Percentiles rank a stretch among this genome's conserved stretches.
These are phyloP conservation scores for Coprinopsis strossmayeri DNA, from an alignment of 768 basidiomycete genomes.

Conservation along the genomic window DNA sequence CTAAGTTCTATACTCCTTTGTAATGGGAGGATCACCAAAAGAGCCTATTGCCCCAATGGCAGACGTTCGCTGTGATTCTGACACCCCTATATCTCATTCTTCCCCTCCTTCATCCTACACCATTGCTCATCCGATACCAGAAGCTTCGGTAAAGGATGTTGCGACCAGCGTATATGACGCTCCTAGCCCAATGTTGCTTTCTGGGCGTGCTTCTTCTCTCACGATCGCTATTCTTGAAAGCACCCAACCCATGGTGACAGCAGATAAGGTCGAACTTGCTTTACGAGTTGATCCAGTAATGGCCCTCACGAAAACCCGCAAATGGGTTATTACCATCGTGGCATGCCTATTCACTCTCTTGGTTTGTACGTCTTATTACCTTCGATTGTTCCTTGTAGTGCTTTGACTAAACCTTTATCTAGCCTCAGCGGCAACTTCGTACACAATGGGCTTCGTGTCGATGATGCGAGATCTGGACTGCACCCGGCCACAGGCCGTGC, in stretches of 20 bases:
- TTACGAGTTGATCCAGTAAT: not conserved
- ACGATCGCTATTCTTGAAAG: not conserved
- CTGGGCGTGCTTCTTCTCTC: not conserved
- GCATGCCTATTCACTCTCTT: constrained; percentile 43
- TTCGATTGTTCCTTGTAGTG: not conserved
- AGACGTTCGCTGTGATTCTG: too few relatives aligned
- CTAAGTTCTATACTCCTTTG: too few relatives aligned
- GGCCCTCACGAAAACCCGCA: constrained; percentile 13
- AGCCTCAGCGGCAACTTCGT: constrained; percentile 50
- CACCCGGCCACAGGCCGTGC: constrained; percentile 36
- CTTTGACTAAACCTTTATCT: constrained; percentile 1
- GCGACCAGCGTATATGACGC: too few relatives aligned
- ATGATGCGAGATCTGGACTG: constrained; percentile 49
- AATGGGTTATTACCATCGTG: constrained; percentile 40
- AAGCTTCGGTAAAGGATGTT: not conserved
- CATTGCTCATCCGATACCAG: not conserved
- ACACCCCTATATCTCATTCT: not conserved
- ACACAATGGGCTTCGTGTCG: constrained; percentile 46
- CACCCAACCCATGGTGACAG: not conserved
- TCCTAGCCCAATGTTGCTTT: too few relatives aligned
- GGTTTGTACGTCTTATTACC: constrained; percentile 33
- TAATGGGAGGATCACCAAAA: too few relatives aligned
- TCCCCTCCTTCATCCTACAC: not conserved
- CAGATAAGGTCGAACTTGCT: too few relatives aligned
- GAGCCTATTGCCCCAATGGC: too few relatives aligned